Base-by-base conservation (phyloP, 352 stramenopile genomes). In the Globisporangium sylvaticum region DNA sequence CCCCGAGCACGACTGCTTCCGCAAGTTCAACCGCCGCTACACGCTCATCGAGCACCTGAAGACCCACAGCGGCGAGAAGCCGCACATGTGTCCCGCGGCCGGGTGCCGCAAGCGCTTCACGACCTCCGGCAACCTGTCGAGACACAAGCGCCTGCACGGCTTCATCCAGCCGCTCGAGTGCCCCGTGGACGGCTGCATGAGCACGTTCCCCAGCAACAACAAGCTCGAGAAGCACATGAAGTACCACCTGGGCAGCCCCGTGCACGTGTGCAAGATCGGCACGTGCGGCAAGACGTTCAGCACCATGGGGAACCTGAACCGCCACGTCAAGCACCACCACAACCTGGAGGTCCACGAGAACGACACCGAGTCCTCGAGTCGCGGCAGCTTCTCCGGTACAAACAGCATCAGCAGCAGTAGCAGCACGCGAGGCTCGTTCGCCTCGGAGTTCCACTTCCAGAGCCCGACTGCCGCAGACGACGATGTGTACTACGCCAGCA, bases 271-370 rank as follows among this genome's bases (percentile, higher is more conserved):
- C 64, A 69, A 68, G 44, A 71, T 81, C 32, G 68, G 65, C 15
- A 71, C 75, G 22, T 88, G 78, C 50, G 79, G 78, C 64, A 88
- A 88, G 60, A 85, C 78, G 14, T 88, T 87, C 64, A 87, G 74
- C 55, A 85, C 79, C 1, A 81, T 73, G 46, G 79, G 79, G 46
- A 89, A 88, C 64, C 74, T 88, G 1, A 84, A 81, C 32, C 75
- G 79, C 25, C 79, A 88, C 66, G 37, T 80, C 27, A 83, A 81
- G 53, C 57, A 79, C 42, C 77, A 85, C 39, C 76, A 80, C 70
- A 25, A 29, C 8, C 14, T 24, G 3, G 31, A 64, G n/a, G 27
- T 12, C 1, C 25, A 61, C 7, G 52, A 56, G 37, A n/a, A 39
- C 27, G 37, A 55, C 9, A 6, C 20, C 24, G 25, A 18, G 52